Conservation (phyloP, 2,329 filamentous ascomycete genomes). For the Emmonsiellopsis sp. region DNA sequence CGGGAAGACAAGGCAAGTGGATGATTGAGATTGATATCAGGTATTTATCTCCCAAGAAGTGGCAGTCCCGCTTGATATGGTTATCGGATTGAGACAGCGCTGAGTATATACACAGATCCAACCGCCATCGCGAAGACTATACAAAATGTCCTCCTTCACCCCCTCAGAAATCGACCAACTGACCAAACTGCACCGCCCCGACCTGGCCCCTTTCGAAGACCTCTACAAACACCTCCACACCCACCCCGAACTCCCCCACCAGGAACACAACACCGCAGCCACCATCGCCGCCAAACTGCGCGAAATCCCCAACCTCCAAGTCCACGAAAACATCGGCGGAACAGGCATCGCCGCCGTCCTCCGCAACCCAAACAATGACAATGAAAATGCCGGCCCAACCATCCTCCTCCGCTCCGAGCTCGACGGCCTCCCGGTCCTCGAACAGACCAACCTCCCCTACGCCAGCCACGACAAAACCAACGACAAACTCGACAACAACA, state of each 20-base stretch:
- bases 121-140: too few species aligned
- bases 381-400: conserved; percentile 29
- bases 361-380: conserved; percentile 20
- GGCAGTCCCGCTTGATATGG: too few species aligned
- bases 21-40: too few species aligned
- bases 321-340: conserved; percentile 39
- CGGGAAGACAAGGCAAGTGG: too few species aligned
- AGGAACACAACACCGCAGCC: conserved; percentile 46
- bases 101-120: too few species aligned
- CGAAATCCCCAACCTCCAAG: conserved; percentile 20
- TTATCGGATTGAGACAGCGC: too few species aligned
- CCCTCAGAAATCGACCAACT: conserved; percentile 4
- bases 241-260: conserved; percentile 51
- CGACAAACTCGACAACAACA: conserved; percentile 36
- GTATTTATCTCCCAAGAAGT: too few species aligned
- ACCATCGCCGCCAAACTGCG: conserved; percentile 30
- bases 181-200: conserved; percentile 9
- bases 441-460: conserved; percentile 41
- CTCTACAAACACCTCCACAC: conserved; percentile 52
- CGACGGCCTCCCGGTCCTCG: conserved; percentile 42
- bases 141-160: conserved; percentile 3
- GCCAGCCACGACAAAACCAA: conserved; percentile 37
- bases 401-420: conserved; percentile 42
- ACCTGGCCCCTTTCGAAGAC: conserved; percentile 40
- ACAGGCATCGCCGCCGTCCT: conserved; percentile 37